Conservation (phyloP, 1,139 yeast species). For the Magnusiomyces sp. region DNA sequence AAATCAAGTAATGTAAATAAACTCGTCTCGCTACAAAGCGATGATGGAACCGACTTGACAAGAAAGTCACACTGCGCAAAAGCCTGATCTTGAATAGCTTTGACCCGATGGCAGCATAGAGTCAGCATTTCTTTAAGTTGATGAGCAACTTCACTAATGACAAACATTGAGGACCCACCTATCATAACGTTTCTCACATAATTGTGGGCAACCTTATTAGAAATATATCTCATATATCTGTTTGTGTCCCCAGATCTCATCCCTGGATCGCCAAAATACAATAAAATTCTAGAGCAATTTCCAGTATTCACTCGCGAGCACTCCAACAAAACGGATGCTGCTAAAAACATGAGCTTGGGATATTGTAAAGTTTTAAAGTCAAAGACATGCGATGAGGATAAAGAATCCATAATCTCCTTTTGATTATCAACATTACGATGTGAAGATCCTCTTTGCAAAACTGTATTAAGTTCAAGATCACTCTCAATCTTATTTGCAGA, state of each 20-base stretch:
- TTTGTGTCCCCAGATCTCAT: slow-evolving; percentile 64
- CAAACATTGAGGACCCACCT: slow-evolving; percentile 40
- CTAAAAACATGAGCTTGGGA: slow-evolving; percentile 79
- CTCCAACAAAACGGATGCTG: slow-evolving; percentile 76
- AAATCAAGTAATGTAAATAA: slow-evolving; percentile 75
- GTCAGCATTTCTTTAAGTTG: slow-evolving; percentile 65
- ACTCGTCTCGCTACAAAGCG: slow-evolving; percentile 66
- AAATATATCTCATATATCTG: slow-evolving; percentile 56
- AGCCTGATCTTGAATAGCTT: slow-evolving; percentile 72
- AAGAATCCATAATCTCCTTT: slow-evolving; percentile 39
- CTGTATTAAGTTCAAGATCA: slow-evolving; percentile 84
- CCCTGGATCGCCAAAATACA: slow-evolving; percentile 83
- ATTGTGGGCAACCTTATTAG: slow-evolving; percentile 50
- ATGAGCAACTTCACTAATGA: slow-evolving; percentile 51
- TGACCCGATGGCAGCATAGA: slow-evolving; percentile 70
- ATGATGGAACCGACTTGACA: slow-evolving; percentile 63
- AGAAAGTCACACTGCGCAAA: slow-evolving; percentile 68
- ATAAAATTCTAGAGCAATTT: slow-evolving; percentile 63
- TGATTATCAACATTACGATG: slow-evolving; percentile 75
- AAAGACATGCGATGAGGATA: slow-evolving; percentile 22
- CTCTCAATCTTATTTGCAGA: slow-evolving; percentile 86
- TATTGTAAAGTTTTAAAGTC: slow-evolving; percentile 50
- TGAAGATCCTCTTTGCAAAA: slow-evolving; percentile 82
- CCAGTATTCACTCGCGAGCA: slow-evolving; percentile 72
- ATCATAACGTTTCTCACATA: slow-evolving; percentile 42